A percentile compares a stretch with the other conserved stretches of the same genome.
These are phyloP conservation scores for Wallacemonas sp. DNA, from an alignment of 208 protist genomes.

Conservation along the genomic window DNA sequence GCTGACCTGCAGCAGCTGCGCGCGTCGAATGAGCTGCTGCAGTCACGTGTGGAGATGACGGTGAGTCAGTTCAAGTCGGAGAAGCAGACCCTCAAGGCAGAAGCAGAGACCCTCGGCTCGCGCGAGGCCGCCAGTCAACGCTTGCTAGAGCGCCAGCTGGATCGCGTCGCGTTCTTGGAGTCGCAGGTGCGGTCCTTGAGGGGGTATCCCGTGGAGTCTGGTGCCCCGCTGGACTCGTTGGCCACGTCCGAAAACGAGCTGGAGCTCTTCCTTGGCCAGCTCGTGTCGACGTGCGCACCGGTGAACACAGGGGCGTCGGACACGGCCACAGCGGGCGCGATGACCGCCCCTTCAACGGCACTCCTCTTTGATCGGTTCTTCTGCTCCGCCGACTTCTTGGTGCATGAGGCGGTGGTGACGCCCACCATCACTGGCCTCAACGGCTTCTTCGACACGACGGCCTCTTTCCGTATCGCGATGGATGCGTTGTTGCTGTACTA, in stretches of 20 bases:
- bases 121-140: constrained; percentile 56
- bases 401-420: constrained; percentile 90
- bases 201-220: constrained; percentile 67
- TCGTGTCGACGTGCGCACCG: constrained; percentile 69
- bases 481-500: constrained; percentile 88
- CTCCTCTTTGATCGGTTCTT: constrained; percentile 54
- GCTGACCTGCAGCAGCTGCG: constrained; percentile 77
- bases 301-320: constrained; percentile 12
- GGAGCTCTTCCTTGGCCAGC: constrained; percentile 90
- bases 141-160: constrained; percentile 69
- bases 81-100: constrained; percentile 30
- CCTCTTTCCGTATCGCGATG: constrained; percentile 86
- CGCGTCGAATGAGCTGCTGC: constrained; percentile 70
- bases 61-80: constrained; percentile 28
- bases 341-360: background rate
- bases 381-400: constrained; percentile 85
- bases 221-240: constrained; percentile 44
- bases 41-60: constrained; percentile 49
- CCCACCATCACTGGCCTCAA: constrained; percentile 80
- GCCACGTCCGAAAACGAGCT: constrained; percentile 73
- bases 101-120: constrained; percentile 36
- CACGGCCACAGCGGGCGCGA: background rate
- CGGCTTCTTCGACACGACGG: constrained; percentile 88
- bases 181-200: constrained; percentile 81
- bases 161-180: constrained; percentile 87